Conservation (phyloP, 2,329 filamentous ascomycete genomes). For the Cytospora chrysosperma region DNA sequence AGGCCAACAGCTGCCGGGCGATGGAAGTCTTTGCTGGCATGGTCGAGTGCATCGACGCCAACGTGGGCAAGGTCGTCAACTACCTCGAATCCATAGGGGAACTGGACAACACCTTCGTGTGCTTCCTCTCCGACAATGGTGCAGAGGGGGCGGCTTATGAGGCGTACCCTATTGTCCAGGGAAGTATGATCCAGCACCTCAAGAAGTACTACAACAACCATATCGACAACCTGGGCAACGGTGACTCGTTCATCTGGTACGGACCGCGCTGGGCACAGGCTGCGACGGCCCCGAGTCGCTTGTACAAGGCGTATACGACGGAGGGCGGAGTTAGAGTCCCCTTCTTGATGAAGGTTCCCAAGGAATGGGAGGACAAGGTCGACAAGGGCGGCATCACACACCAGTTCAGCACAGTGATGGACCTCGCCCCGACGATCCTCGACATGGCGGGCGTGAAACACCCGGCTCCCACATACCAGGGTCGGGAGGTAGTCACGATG, state of each 20-base stretch:
- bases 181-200: constrained; percentile 28
- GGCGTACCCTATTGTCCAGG: constrained; percentile 26
- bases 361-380: constrained; percentile 27
- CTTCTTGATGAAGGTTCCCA: constrained; percentile 40
- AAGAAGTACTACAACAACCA: constrained; percentile 57
- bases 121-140: constrained; percentile 61
- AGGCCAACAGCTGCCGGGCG: constrained; percentile 47
- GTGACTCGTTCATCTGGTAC: constrained; percentile 57
- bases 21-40: constrained; percentile 66
- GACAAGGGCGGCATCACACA: constrained; percentile 40
- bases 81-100: constrained; percentile 56
- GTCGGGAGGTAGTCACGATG: constrained; percentile 36
- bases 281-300: constrained; percentile 32
- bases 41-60: constrained; percentile 61
- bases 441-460: constrained; percentile 49
- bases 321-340: constrained; percentile 54
- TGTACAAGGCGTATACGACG: constrained; percentile 39
- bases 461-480: constrained; percentile 49
- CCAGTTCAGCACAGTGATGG: constrained; percentile 53
- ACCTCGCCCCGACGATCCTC: constrained; percentile 48
- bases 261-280: constrained; percentile 52
- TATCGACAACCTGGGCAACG: constrained; percentile 54
- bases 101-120: constrained; percentile 62
- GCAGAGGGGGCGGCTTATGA: constrained; percentile 32
- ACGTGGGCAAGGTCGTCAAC: constrained; percentile 58